Evolutionary conservation across 2,329 filamentous ascomycete genomes (phyloP), one percentile per base, ranked within the genome.

Genomic region (Acrodontium crateriforme): DNA sequence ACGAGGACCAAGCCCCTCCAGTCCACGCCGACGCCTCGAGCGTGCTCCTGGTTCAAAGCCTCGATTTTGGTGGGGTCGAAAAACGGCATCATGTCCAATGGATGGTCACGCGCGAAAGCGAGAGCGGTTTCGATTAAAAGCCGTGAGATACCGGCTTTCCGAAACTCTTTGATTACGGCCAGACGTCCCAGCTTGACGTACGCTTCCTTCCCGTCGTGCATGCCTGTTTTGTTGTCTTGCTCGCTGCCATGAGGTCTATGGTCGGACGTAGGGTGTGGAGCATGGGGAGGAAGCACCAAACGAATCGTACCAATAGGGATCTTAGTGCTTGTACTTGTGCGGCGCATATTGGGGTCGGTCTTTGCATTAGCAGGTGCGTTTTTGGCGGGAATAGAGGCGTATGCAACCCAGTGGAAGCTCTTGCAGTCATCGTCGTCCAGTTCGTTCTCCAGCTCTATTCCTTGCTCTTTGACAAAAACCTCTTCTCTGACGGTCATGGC

Each of bases 391-490:
- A 78, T 64, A 10, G 66, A 73, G 25, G 72, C 71, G 54, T 92
- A 93, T n/a, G 76, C 63, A 16, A 93, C 76, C 79, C 82, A 93
- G 54, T 94, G 84, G 57, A 76, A 87, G 41, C 73, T 76, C 18
- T 80, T 69, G 1, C 66, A 41, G 52, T 95, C 87, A 49, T 94
- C 83, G 1, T 65, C 58, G 58, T 94, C 87, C 39, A 82, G 67
- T 53, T 95, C 85, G 39, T 73, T 70, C 19, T 78, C 71, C 1
- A 72, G 53, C 0, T 61, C 56, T 16, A 69, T 62, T 13, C 58
- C 52, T 38, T 74, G 71, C 46, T 74, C 70, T 32, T 65, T 54
- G 19, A 69, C 58, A 40, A 68, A 74, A 38, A 74, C 71, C 20
- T 56, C 53, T 31, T 66, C 59, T 19, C 71, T 69, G 5, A 75